Conservation (phyloP, 371 early-diverging fungal genomes). For the Catenaria anguillulae region DNA sequence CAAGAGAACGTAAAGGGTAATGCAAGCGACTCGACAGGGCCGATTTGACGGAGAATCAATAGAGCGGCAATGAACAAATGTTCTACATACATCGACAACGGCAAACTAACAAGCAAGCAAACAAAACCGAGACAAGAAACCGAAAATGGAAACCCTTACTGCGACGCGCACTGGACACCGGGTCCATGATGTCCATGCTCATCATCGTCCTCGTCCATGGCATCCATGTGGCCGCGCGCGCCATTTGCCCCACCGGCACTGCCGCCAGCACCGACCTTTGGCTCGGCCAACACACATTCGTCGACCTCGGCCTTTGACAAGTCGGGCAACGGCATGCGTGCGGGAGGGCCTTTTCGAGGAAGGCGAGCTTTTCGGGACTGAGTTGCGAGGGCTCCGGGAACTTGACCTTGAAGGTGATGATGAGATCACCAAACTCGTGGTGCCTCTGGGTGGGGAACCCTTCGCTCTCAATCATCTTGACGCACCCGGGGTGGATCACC, state of each 20-base stretch:
- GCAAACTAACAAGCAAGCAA: too few relatives aligned
- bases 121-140: too few relatives aligned
- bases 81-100: too few relatives aligned
- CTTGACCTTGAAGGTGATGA: slow-evolving; percentile 71
- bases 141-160: too few relatives aligned
- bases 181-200: slow-evolving; percentile 53
- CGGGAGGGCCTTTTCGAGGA: slow-evolving; percentile 25
- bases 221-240: slow-evolving; percentile 34
- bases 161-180: slow-evolving; percentile 91
- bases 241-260: too few relatives aligned
- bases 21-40: too few relatives aligned
- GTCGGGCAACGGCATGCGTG: slow-evolving; percentile 18
- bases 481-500: slow-evolving; percentile 63
- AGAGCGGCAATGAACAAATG: too few relatives aligned
- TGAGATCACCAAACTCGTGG: slow-evolving; percentile 79
- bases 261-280: slow-evolving; percentile 38
- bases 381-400: slow-evolving; percentile 79
- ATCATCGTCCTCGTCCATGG: slow-evolving; percentile 46
- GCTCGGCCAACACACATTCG: slow-evolving; percentile 60
- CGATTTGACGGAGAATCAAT: too few relatives aligned
- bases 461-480: slow-evolving; percentile 66
- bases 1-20: too few relatives aligned
- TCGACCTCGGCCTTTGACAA: slow-evolving; percentile 23
- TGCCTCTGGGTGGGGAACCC: slow-evolving; percentile 89
- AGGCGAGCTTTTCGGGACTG: slow-evolving; percentile 25